phyloP scores from a whole-genome alignment of 73 alveolate genomes.

The Paramecium octaurelia region DNA sequence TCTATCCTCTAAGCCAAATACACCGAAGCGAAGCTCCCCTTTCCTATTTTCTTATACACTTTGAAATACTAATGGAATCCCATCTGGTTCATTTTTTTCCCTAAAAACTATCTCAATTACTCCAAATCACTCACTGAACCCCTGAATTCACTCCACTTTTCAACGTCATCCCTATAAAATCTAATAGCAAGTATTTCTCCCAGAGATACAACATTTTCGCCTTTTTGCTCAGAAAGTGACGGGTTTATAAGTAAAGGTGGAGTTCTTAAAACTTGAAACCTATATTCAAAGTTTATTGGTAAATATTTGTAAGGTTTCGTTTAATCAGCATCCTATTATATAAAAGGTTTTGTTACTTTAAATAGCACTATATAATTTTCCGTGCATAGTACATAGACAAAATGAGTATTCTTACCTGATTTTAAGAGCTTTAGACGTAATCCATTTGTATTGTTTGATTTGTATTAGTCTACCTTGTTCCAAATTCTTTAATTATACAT shows the following conservation, averaged over 20 bases:
- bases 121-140: background rate
- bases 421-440: background rate
- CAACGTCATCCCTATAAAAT: background rate
- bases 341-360: background rate
- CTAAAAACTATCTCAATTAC: background rate
- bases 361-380: background rate
- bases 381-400: background rate
- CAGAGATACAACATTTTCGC: background rate
- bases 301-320: background rate
- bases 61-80: slow-evolving; percentile 56
- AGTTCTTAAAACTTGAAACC: slow-evolving; percentile 15
- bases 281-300: background rate
- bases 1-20: slow-evolving; percentile 57
- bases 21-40: slow-evolving; percentile 59
- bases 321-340: background rate
- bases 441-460: background rate
- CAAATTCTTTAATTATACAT: slow-evolving; percentile 22
- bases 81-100: background rate
- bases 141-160: background rate
- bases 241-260: background rate
- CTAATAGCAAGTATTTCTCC: slow-evolving; percentile 28
- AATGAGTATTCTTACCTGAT: background rate
- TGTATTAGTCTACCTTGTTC: background rate
- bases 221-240: background rate
- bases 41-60: slow-evolving; percentile 58